These are phyloP conservation scores for Protomyces inouyei DNA, from an alignment of 1,139 yeast species.

Conservation along the genomic window DNA sequence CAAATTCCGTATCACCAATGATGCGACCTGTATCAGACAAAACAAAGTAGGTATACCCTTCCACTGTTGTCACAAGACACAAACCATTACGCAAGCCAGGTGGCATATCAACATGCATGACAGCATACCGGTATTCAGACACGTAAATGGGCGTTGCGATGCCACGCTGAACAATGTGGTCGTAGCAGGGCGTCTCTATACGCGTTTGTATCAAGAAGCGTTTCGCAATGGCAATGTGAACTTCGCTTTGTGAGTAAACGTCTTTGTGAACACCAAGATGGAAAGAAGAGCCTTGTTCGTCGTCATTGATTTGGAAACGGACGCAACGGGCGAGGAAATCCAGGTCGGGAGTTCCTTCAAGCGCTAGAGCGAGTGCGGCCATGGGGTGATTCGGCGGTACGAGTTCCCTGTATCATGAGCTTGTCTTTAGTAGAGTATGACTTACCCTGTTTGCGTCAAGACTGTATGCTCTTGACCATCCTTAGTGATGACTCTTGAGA, in stretches of 20 bases:
- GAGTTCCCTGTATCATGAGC: neutral
- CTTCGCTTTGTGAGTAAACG: neutral
- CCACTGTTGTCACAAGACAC: constrained; percentile 4
- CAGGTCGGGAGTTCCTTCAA: neutral
- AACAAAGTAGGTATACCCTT: constrained; percentile 5
- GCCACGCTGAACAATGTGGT: neutral
- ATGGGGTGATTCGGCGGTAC: neutral
- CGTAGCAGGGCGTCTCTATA: neutral
- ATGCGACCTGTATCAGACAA: constrained; percentile 8
- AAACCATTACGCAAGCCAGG: constrained; percentile 2
- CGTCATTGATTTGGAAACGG: neutral
- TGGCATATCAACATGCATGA: neutral
- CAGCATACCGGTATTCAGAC: neutral
- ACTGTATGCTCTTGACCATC: neutral
- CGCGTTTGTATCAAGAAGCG: neutral
- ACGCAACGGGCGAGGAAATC: neutral
- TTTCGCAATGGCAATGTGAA: neutral
- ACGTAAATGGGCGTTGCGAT: neutral
- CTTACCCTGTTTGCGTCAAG: neutral
- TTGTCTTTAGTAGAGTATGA: neutral
- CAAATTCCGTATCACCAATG: constrained; percentile 5
- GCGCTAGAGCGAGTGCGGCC: neutral
- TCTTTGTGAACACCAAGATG: neutral
- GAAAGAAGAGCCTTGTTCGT: neutral
- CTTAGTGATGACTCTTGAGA: neutral